Conservation (phyloP, 2,329 filamentous ascomycete genomes). For the Chaetomiaceae sp. region DNA sequence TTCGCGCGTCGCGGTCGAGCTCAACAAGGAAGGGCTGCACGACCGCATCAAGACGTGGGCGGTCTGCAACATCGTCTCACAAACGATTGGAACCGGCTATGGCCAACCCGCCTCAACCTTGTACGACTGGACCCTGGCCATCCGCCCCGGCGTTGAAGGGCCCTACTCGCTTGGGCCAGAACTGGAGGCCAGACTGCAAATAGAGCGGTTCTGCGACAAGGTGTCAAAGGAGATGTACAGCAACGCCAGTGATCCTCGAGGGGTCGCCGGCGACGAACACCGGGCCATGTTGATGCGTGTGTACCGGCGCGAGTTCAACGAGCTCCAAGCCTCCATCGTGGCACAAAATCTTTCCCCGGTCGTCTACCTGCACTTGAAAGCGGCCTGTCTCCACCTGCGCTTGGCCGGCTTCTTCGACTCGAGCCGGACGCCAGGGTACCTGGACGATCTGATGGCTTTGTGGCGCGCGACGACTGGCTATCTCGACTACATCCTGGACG, state of each 20-base stretch:
- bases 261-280: conserved; percentile 61
- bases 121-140: conserved; percentile 67
- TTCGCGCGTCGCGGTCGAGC: conserved; percentile 64
- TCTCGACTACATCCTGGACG: conserved; percentile 57
- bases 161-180: conserved; percentile 55
- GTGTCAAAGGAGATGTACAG: conserved; percentile 75
- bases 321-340: conserved; percentile 55
- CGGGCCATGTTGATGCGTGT: conserved; percentile 61
- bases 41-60: conserved; percentile 78
- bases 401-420: conserved; percentile 78
- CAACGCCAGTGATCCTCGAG: conserved; percentile 65
- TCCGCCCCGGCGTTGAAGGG: conserved; percentile 53
- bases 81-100: conserved; percentile 76
- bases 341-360: conserved; percentile 53
- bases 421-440: conserved; percentile 62
- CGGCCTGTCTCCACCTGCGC: conserved; percentile 68
- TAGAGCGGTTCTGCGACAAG: conserved; percentile 71
- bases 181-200: conserved; percentile 61
- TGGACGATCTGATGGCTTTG: conserved; percentile 67
- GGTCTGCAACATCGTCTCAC: conserved; percentile 77
- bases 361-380: conserved; percentile 61
- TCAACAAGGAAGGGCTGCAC: conserved; percentile 72
- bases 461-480: conserved; percentile 67
- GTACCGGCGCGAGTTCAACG: conserved; percentile 58
- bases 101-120: conserved; percentile 73